Evolutionary conservation across 1,284 basidiomycete species (phyloP).

Genomic region (Trametes pubescens): DNA sequence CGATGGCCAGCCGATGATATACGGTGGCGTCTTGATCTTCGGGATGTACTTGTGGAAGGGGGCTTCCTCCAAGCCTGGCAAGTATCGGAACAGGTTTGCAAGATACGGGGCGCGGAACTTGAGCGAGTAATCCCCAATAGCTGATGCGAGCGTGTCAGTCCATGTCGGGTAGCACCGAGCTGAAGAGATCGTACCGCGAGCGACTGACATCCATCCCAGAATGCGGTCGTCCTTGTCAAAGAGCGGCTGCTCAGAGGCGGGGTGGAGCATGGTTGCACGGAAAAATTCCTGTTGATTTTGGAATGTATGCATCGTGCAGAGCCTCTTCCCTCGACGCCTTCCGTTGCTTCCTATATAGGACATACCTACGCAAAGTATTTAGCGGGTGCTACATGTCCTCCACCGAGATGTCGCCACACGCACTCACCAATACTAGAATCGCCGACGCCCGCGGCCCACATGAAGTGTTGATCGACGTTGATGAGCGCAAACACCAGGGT

Average conservation of each 20-base stretch:
- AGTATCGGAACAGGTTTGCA: background rate
- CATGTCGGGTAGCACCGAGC: background rate
- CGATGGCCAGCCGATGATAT: conserved; percentile 12
- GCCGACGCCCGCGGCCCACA: conserved; percentile 12
- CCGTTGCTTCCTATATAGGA: background rate
- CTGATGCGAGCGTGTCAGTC: background rate
- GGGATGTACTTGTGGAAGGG: background rate
- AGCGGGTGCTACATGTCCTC: background rate
- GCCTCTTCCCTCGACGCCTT: background rate
- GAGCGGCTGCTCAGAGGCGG: background rate
- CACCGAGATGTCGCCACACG: background rate
- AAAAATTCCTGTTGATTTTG: conserved; percentile 7
- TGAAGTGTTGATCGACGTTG: conserved; percentile 8
- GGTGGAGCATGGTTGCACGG: background rate
- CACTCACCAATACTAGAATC: conserved; percentile 13
- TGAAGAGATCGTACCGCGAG: background rate
- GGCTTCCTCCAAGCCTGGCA: background rate
- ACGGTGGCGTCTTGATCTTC: conserved; percentile 16
- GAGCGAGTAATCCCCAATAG: conserved; percentile 16
- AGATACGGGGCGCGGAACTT: conserved; percentile 3
- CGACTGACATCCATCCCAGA: conserved; percentile 1
- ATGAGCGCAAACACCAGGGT: conserved; percentile 8
- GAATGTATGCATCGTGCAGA: conserved; percentile 7
- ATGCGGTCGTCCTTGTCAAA: conserved; percentile 7
- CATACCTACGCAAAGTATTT: background rate